These are phyloP conservation scores for Puccinellia tenuiflora DNA, from an alignment of 176 grass and related monocot genomes.

Conservation along the genomic window DNA sequence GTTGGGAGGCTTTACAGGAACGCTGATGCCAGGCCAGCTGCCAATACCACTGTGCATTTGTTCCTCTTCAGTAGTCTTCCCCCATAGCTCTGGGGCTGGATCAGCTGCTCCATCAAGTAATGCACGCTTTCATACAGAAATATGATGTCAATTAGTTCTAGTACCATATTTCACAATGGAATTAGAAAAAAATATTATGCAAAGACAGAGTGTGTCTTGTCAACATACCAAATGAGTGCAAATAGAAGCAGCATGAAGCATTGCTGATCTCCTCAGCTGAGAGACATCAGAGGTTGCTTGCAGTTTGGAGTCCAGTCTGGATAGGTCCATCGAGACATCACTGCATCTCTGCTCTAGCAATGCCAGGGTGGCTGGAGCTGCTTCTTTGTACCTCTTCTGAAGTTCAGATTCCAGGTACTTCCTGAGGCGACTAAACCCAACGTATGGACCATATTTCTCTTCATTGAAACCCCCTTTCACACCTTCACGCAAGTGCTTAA, in stretches of 20 bases:
- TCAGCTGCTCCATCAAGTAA: constrained; percentile 95
- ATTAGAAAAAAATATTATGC: constrained; percentile 12
- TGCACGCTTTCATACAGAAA: constrained; percentile 36
- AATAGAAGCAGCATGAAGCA: constrained; percentile 87
- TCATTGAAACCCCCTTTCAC: constrained; percentile 90
- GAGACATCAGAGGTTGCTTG: constrained; percentile 85
- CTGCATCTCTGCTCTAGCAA: constrained; percentile 80
- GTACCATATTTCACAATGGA: not conserved
- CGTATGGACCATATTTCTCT: constrained; percentile 74
- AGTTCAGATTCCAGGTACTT: constrained; percentile 87
- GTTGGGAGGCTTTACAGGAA: constrained; percentile 68
- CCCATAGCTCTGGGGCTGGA: constrained; percentile 92
- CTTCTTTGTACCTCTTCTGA: constrained; percentile 95
- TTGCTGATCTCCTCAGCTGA: constrained; percentile 76
- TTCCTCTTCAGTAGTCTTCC: constrained; percentile 87
- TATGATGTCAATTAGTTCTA: not conserved
- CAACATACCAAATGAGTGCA: constrained; percentile 79
- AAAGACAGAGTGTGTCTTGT: not conserved
- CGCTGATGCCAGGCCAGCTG: constrained; percentile 80
- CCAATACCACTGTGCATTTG: constrained; percentile 81
- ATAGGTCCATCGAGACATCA: constrained; percentile 74
- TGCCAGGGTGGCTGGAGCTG: constrained; percentile 82
- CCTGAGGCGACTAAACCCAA: constrained; percentile 78
- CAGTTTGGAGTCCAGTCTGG: constrained; percentile 70
- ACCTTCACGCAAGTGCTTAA: constrained; percentile 64